Base-by-base conservation (phyloP, 78 protist genomes). In the Dictyostelium brefeldianum region DNA sequence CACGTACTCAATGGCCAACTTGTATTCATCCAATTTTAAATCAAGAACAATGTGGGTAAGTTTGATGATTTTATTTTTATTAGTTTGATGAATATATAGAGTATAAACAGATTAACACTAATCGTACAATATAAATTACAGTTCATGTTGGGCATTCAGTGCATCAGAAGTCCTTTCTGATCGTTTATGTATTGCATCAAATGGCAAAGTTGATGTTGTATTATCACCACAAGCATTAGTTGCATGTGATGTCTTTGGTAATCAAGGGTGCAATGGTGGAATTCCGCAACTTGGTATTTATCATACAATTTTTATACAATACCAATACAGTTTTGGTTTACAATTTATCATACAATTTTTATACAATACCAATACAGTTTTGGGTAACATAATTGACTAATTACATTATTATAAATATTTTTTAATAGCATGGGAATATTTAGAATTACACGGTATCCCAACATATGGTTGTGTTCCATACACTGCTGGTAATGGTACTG, bases 201-300 rank as follows among this genome's bases (percentile, higher is more conserved):
- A 91, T 20, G 85, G 80, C 51, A 67, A 78, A 50, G 31, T 62
- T 65, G 17, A 29, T 22, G 90, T 89, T 22, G 65, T 83, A 25
- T 46, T 91, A 3, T 81, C 82, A 3, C 95, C 95, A 78, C 95
- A 91, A 70, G 43, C 79, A 17, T 46, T 91, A 25, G 95, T 91
- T 22, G 22, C 83, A 7, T 91, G 95, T 48, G 78, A 56, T 48
- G 56, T 27, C 1, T 75, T 18, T 20, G 80, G 79, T 50, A 73
- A 91, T 59, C 43, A 80, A 25, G 96, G 96, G 31, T 95, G 96
- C 78, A 89, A 81, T 59, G 96, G 96, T 56, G 96, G 96, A 64
- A 54, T 78, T n/a, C 95, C 91, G 36, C 80, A 81, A 36, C 20
- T 65, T 15, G 94, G 94, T 31, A 67, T 80, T 85, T 94, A 46